A percentile compares a stretch with the other conserved stretches of the same genome.
These are phyloP conservation scores for Fusarium udum DNA, from an alignment of 2,329 filamentous ascomycete genomes.

Conservation along the genomic window DNA sequence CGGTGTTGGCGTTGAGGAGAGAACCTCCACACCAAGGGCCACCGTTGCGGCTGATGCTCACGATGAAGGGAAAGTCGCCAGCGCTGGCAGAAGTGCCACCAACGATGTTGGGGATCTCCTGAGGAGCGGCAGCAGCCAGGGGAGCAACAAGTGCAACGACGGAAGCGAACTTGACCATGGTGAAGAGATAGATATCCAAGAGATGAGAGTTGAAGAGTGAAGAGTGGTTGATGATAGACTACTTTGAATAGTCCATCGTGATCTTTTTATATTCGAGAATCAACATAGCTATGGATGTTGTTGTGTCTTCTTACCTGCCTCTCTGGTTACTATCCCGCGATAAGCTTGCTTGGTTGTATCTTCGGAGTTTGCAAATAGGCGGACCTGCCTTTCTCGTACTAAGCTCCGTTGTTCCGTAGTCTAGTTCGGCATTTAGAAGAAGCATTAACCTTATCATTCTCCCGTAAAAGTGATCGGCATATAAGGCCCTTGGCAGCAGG, in stretches of 20 bases:
- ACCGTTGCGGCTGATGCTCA: constrained; percentile 31
- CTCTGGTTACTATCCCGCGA: constrained; percentile 4
- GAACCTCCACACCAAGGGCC: constrained; percentile 45
- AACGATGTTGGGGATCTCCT: constrained; percentile 35
- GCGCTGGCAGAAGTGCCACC: constrained; percentile 37
- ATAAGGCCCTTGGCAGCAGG: constrained; percentile 11
- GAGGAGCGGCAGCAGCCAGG: constrained; percentile 21
- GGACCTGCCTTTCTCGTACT: constrained; percentile 21
- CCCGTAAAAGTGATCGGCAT: constrained; percentile 24
- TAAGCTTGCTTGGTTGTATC: constrained; percentile 16
- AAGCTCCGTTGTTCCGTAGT: constrained; percentile 17
- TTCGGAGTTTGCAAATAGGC: neutral
- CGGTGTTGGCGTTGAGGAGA: constrained; percentile 45
- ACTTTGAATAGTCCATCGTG: neutral
- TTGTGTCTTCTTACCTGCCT: constrained; percentile 1
- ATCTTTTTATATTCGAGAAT: constrained; percentile 14
- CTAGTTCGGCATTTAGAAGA: constrained; percentile 15
- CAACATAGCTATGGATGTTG: neutral
- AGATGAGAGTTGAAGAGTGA: constrained; percentile 25
- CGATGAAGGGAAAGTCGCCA: constrained; percentile 48
- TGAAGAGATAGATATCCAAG: neutral
- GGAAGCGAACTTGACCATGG: constrained; percentile 28
- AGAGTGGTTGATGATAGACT: neutral
- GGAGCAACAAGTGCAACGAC: constrained; percentile 21
- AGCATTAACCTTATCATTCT: constrained; percentile 25